Evolutionary conservation across 1,139 yeast species (phyloP), one percentile per base, ranked within the genome.

Genomic region (Candida sp.): DNA sequence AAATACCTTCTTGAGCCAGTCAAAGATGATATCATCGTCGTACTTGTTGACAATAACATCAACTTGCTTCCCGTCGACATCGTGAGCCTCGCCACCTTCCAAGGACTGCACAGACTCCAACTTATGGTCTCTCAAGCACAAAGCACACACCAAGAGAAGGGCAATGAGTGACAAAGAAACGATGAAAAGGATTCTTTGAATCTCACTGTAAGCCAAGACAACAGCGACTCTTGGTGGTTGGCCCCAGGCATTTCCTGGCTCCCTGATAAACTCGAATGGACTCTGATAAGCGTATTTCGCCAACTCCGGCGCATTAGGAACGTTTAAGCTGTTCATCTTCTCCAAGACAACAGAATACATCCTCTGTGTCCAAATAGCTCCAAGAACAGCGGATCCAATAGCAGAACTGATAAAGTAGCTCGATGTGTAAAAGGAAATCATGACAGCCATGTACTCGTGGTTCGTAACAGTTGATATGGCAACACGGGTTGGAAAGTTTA

Each of bases 401-500:
- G 88, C 88, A 12, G 81, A 67, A 27, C 90, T 90, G 51, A 86
- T 73, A 60, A 84, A 78, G 65, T 81, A 84, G 34, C 79, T 61
- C 1, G 88, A 77, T 58, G 81, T 77, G 59, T 78, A 78, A 49
- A 85, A 65, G 1, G 89, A 81, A 42, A 85, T 75, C 34, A 84
- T 81, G 44, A 81, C 73, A n/a, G 88, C 87, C 84, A 85, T 81
- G 65, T 83, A 73, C 62, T 84, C 86, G 63, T 84, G 89, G 52
- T 80, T 78, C 27, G 87, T 82, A 51, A 80, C 78, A 2, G 90
- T 69, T 59, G 85, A 86, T 54, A 86, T 79, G 12, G 90, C 81
- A 5, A 84, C 87, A 60, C 83, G 88, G 17, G 85, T 78, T 32
- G 90, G 82, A 63, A 85, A 86, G 23, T 90, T 83, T 71, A 85